Evolutionary conservation across 192 early-diverging fungal species (phyloP).

Genomic region (Geranomyces michiganensis): DNA sequence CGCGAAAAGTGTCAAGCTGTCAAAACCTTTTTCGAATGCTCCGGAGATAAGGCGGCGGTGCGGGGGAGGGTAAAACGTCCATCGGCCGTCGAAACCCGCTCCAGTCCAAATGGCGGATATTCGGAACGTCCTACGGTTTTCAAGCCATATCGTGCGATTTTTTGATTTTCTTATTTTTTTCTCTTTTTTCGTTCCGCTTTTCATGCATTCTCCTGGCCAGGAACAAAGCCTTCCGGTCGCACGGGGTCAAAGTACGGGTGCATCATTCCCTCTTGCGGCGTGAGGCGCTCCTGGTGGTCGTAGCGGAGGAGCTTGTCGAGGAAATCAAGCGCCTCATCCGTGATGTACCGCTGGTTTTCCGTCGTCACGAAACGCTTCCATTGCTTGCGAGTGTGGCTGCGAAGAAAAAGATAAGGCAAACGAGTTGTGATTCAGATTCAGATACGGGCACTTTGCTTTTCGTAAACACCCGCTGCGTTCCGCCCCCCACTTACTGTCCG

Average conservation of each 20-base stretch:
- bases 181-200: no score
- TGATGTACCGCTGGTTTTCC: slow-evolving; percentile 84
- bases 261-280: slow-evolving; percentile 87
- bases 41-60: no score
- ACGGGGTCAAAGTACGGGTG: slow-evolving; percentile 83
- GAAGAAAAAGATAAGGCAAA: background rate
- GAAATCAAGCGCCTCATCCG: slow-evolving; percentile 85
- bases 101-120: no score
- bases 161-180: no score
- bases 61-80: no score
- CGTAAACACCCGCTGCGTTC: background rate
- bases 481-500: slow-evolving; percentile 60
- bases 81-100: no score
- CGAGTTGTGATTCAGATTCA: background rate
- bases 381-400: slow-evolving; percentile 81
- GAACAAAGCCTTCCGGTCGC: slow-evolving; percentile 21
- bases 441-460: no score
- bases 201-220: slow-evolving; percentile 14
- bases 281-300: slow-evolving; percentile 91
- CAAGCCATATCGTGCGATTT: no score
- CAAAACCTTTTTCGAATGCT: no score
- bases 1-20: no score
- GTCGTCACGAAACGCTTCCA: slow-evolving; percentile 84
- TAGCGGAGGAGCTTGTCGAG: slow-evolving; percentile 88
- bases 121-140: no score